These are phyloP conservation scores for Penicillium sp. DNA, from an alignment of 2,329 filamentous ascomycete species.

Conservation along the genomic window DNA sequence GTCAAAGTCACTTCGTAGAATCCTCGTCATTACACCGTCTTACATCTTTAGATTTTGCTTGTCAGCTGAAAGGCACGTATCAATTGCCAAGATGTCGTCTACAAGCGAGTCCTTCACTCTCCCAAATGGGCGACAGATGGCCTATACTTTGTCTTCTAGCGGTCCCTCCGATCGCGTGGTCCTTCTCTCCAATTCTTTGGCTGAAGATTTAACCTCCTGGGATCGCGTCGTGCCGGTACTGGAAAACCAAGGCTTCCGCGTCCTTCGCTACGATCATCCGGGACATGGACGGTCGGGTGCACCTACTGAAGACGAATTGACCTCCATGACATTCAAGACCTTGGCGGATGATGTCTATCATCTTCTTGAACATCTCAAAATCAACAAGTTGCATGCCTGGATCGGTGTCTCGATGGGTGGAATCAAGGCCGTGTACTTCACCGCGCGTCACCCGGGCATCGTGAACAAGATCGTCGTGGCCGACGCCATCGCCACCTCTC, in stretches of 20 bases:
- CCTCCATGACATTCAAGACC: conserved; percentile 37
- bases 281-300: conserved; percentile 44
- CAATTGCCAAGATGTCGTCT: conserved; percentile 1
- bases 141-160: conserved; percentile 10
- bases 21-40: neutral
- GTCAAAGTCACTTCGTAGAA: neutral
- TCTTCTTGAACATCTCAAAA: conserved; percentile 34
- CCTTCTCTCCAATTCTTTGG: conserved; percentile 43
- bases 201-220: conserved; percentile 39
- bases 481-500: conserved; percentile 43
- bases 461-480: conserved; percentile 42
- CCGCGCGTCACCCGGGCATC: conserved; percentile 38
- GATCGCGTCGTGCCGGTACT: conserved; percentile 41
- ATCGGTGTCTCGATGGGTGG: conserved; percentile 50
- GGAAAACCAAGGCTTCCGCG: conserved; percentile 37
- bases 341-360: conserved; percentile 40
- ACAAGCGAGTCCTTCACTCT: conserved; percentile 8
- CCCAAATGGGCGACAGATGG: conserved; percentile 12
- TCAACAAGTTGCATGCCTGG: conserved; percentile 34
- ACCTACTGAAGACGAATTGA: conserved; percentile 28
- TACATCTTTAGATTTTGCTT: neutral
- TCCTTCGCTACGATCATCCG: conserved; percentile 46
- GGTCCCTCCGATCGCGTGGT: conserved; percentile 31
- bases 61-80: neutral
- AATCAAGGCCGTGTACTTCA: conserved; percentile 42